Percentiles rank a stretch among this genome's conserved stretches.
Evolutionary conservation across 1,139 yeast species (phyloP).

Genomic region (Yamadazyma triangularis): DNA sequence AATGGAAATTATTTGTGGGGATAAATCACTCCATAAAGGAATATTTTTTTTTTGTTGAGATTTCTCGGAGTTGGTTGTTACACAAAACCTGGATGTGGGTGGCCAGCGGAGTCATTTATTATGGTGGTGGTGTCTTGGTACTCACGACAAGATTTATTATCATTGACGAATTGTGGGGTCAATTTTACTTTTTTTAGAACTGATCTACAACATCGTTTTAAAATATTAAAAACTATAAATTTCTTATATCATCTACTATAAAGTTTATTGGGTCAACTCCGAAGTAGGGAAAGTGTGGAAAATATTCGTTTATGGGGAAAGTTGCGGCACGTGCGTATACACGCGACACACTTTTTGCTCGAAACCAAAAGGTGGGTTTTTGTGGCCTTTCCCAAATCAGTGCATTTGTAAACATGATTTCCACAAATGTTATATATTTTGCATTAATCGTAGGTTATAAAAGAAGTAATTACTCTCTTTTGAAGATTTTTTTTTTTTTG

Average conservation of each 20-base stretch:
- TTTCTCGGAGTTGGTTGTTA: neutral
- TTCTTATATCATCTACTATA: no score
- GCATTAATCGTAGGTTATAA: neutral
- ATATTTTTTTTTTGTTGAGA: neutral
- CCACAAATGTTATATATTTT: constrained; percentile 1
- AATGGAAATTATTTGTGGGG: neutral
- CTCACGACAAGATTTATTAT: neutral
- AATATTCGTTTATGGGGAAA: no score
- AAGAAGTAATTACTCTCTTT: neutral
- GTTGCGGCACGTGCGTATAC: no score
- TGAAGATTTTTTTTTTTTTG: no score
- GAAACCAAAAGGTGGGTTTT: no score
- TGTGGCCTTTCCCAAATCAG: constrained; percentile 3
- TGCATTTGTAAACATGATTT: constrained; percentile 12
- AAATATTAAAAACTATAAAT: no score
- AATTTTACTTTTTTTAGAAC: no score
- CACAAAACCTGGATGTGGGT: neutral
- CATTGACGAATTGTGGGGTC: constrained; percentile 1
- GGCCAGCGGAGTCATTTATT: neutral
- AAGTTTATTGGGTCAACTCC: no score
- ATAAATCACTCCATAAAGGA: neutral
- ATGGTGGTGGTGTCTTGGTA: neutral
- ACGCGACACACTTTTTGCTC: no score
- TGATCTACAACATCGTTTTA: no score
- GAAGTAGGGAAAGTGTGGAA: no score